Evolutionary conservation across 352 stramenopile genomes (phyloP), one percentile per base, ranked within the genome.

Genomic region (Globisporangium echinulatum): DNA sequence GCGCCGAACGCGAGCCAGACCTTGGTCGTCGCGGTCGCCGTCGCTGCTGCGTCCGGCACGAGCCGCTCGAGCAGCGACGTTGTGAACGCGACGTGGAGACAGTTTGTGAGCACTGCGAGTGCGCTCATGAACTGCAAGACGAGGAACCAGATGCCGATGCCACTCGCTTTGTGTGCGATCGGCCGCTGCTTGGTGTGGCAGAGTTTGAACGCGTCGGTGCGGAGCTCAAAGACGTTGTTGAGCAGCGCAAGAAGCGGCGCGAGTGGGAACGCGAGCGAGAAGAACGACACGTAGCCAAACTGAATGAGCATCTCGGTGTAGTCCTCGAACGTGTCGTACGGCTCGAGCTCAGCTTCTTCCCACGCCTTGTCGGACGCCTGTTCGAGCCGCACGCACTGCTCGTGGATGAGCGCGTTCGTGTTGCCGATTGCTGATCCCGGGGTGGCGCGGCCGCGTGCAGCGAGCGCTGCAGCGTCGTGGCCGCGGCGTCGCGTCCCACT

Each of bases 281-380:
- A 98, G 66, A 97, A 98, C 17, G 90, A 95, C 43, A 98, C 92
- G 69, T 97, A 98, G 46, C 90, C 91, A 66, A 98, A 98, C 67
- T 98, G 92, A 57, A 98, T 93, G 48, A 98, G 65, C 79, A 94
- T 90, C 68, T 92, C 83, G 8, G 96, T 93, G 68, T 98, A 98
- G 65, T 98, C 93, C 37, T 96, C 87, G 67, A 98, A 98, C 66
- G 87, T 97, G 61, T 98, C 90, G 71, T 98, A 96, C 46, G 75
- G 65, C 63, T 89, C 84, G 14, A 97, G 74, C 59, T 94, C 82
- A 52, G 94, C 82, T 59, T 98, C 93, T 63, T 97, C 85, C 95
- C 85, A 94, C n/a, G 84, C 78, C 8, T 68, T 67, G 66, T 91
- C 82, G 4, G 82, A 91, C 33, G 84, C 82, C 62, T 94, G 84